Percentiles rank a stretch among this genome's conserved stretches.
Conservation (phyloP, 176 grass and related monocot species). For the Bonia amplexicaulis region DNA sequence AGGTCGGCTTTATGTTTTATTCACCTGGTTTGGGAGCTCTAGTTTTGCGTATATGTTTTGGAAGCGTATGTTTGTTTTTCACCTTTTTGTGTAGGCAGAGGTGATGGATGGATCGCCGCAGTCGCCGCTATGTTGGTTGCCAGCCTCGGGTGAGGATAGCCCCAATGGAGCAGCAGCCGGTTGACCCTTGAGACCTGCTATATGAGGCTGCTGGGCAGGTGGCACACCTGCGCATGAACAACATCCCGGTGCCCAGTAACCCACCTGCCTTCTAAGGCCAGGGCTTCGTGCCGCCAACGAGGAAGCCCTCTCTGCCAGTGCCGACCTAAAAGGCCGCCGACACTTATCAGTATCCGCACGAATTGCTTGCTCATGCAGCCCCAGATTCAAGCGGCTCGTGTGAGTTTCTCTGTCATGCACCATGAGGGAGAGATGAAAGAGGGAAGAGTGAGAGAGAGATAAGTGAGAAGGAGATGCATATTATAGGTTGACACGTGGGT, state of each 20-base stretch:
- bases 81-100: not conserved
- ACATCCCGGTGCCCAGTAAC: constrained; percentile 20
- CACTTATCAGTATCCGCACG: not conserved
- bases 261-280: not conserved
- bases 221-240: constrained; percentile 24
- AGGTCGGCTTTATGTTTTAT: constrained; percentile 15
- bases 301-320: not conserved
- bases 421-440: not conserved
- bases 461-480: no score
- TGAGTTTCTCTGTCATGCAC: not conserved
- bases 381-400: constrained; percentile 51
- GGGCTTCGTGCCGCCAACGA: not conserved
- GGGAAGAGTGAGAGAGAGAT: no score
- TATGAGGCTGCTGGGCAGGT: constrained; percentile 71
- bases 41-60: not conserved
- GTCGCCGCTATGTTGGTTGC: constrained; percentile 55
- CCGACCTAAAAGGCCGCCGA: not conserved
- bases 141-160: constrained; percentile 44
- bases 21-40: not conserved
- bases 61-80: not conserved
- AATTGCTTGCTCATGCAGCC: constrained; percentile 31
- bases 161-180: constrained; percentile 50
- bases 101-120: constrained; percentile 67
- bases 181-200: constrained; percentile 54
- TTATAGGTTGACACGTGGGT: no score